These are phyloP conservation scores for Neurospora cerealis DNA, from an alignment of 495 filamentous ascomycete species.

Conservation along the genomic window DNA sequence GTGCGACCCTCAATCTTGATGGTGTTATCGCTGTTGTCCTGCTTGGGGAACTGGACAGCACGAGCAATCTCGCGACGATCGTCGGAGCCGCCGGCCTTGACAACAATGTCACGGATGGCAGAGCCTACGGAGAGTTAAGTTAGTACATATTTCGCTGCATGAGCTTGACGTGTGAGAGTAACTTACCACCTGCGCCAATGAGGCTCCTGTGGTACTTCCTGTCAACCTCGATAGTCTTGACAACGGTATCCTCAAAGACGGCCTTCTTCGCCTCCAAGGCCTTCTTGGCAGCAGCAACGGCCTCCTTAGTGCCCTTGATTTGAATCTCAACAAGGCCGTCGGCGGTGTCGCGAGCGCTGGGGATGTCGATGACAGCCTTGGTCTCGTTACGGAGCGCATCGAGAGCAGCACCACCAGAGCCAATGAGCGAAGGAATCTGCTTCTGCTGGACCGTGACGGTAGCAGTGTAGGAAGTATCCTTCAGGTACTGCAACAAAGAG, in stretches of 20 bases:
- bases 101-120: slow-evolving; percentile 77
- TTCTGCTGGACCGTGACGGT: slow-evolving; percentile 76
- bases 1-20: slow-evolving; percentile 80
- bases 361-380: slow-evolving; percentile 83
- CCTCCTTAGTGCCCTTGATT: slow-evolving; percentile 80
- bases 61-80: slow-evolving; percentile 70
- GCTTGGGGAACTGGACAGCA: slow-evolving; percentile 82
- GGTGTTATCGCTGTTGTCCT: slow-evolving; percentile 65
- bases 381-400: slow-evolving; percentile 76
- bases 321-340: slow-evolving; percentile 70
- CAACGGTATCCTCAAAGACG: slow-evolving; percentile 77
- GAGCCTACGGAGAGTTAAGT: slow-evolving; percentile 45
- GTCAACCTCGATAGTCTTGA: slow-evolving; percentile 75
- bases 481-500: slow-evolving; percentile 72
- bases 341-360: slow-evolving; percentile 48
- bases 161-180: background rate
- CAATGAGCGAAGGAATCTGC: slow-evolving; percentile 83
- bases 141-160: slow-evolving; percentile 23
- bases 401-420: slow-evolving; percentile 79
- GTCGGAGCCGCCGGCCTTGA: slow-evolving; percentile 79
- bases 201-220: slow-evolving; percentile 80
- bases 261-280: slow-evolving; percentile 72
- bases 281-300: slow-evolving; percentile 84
- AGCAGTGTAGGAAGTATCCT: slow-evolving; percentile 70
- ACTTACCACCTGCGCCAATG: slow-evolving; percentile 80